phyloP scores from a whole-genome alignment of 371 early-diverging fungal species.

The Nematocida ausubeli region DNA sequence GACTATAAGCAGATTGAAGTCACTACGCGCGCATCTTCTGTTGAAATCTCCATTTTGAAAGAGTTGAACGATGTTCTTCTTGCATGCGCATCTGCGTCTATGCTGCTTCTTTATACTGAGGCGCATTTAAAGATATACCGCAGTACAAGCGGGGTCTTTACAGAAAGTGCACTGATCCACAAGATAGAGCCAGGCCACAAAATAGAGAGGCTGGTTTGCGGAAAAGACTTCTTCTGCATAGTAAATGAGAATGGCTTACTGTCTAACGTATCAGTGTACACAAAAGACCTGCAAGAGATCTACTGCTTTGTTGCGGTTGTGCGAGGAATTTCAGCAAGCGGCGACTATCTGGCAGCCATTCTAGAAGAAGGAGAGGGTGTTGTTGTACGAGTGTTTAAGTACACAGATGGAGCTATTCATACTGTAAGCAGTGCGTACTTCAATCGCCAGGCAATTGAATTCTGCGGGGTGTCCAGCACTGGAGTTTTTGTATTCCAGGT shows the following conservation, averaged over 20 bases:
- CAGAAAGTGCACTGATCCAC: not conserved
- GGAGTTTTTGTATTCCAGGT: slow-evolving; percentile 3
- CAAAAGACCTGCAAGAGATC: slow-evolving; percentile 3
- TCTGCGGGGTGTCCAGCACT: not conserved
- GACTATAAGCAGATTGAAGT: slow-evolving; percentile 33
- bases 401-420: not conserved
- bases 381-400: not conserved
- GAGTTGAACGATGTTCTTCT: not conserved
- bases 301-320: not conserved
- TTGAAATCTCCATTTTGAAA: slow-evolving; percentile 18
- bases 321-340: slow-evolving; percentile 12
- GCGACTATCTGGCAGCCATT: slow-evolving; percentile 14
- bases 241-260: not conserved
- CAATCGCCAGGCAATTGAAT: slow-evolving; percentile 19
- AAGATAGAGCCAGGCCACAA: not conserved
- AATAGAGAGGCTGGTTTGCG: slow-evolving; percentile 17
- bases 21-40: not conserved
- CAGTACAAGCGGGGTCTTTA: not conserved
- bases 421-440: slow-evolving; percentile 9
- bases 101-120: not conserved
- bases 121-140: not conserved
- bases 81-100: not conserved
- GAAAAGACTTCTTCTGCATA: slow-evolving; percentile 31
- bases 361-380: slow-evolving; percentile 14
- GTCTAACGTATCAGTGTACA: not conserved